Percentiles rank a stretch among this genome's conserved stretches.
These are phyloP conservation scores for Cryptococcus amylolentus DNA, from an alignment of 1,284 basidiomycete species.

Conservation along the genomic window DNA sequence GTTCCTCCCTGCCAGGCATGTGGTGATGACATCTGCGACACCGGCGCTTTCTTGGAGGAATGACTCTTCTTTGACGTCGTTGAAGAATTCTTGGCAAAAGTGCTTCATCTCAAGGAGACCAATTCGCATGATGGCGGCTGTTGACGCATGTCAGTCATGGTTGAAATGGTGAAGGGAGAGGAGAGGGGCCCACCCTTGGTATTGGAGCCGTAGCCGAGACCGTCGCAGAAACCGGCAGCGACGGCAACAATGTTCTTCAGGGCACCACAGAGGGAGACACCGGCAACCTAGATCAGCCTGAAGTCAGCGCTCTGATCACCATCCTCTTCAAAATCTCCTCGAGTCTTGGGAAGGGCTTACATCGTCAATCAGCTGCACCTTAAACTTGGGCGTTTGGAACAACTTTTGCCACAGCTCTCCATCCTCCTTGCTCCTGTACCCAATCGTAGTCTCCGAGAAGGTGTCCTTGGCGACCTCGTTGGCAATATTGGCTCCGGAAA, in stretches of 20 bases:
- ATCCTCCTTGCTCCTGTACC: conserved; percentile 52
- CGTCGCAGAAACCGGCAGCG: conserved; percentile 57
- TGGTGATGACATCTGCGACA: conserved; percentile 56
- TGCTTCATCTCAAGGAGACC: conserved; percentile 54
- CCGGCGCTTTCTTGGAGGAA: conserved; percentile 56
- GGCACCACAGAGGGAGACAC: conserved; percentile 58
- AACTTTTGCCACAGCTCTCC: conserved; percentile 53
- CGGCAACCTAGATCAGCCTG: conserved; percentile 47
- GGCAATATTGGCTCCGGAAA: conserved; percentile 62
- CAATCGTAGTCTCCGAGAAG: conserved; percentile 58
- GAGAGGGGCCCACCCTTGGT: conserved; percentile 52
- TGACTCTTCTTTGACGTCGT: conserved; percentile 54
- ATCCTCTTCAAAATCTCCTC: not conserved
- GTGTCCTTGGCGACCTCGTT: conserved; percentile 55
- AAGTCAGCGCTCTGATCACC: not conserved
- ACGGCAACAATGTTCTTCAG: conserved; percentile 60
- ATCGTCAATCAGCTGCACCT: conserved; percentile 57
- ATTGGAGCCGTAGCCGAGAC: conserved; percentile 57
- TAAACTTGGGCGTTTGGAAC: conserved; percentile 54
- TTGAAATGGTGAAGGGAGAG: not conserved
- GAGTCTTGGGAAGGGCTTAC: conserved; percentile 27
- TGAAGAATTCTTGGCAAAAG: conserved; percentile 57
- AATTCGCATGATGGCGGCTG: conserved; percentile 58
- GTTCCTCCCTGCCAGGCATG: conserved; percentile 56
- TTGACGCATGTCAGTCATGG: not conserved